Conservation (phyloP, 208 protist species). For the Acanthamoeba healyi region DNA sequence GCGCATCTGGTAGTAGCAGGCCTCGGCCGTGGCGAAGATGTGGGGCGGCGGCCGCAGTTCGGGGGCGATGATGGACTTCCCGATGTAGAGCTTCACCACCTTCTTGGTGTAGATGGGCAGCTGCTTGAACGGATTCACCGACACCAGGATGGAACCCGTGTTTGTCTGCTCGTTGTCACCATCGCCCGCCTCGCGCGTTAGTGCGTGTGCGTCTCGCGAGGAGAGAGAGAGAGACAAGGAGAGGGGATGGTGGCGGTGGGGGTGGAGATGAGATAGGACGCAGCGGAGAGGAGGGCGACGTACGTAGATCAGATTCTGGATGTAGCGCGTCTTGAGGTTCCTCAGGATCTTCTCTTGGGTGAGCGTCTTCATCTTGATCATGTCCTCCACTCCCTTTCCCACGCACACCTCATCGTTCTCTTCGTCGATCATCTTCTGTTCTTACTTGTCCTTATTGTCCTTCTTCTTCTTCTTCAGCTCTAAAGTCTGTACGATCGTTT, state of each 20-base stretch:
- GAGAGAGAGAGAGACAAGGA: not conserved
- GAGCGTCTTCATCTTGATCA: conserved; percentile 51
- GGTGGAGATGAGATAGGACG: not conserved
- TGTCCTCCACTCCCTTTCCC: conserved; percentile 55
- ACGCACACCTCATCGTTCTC: conserved; percentile 32
- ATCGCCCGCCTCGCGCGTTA: too few species aligned
- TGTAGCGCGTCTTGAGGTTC: conserved; percentile 60
- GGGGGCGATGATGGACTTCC: conserved; percentile 72
- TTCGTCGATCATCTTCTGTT: conserved; percentile 34
- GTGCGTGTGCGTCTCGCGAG: not conserved
- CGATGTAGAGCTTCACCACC: conserved; percentile 83
- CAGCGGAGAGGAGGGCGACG: not conserved
- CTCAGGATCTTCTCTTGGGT: conserved; percentile 47
- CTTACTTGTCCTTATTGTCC: too few species aligned
- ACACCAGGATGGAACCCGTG: conserved; percentile 87
- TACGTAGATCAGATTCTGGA: conserved; percentile 67
- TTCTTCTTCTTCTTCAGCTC: too few species aligned
- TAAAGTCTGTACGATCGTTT: not conserved
- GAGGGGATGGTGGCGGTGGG: not conserved
- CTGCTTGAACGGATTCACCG: conserved; percentile 86
- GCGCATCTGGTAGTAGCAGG: conserved; percentile 70
- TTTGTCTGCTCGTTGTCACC: conserved; percentile 78
- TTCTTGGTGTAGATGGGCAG: conserved; percentile 83
- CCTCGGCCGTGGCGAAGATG: conserved; percentile 85
- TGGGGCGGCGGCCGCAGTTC: conserved; percentile 80